Conservation (phyloP, 805 yeast species). For the Yarrowia hollandica region DNA sequence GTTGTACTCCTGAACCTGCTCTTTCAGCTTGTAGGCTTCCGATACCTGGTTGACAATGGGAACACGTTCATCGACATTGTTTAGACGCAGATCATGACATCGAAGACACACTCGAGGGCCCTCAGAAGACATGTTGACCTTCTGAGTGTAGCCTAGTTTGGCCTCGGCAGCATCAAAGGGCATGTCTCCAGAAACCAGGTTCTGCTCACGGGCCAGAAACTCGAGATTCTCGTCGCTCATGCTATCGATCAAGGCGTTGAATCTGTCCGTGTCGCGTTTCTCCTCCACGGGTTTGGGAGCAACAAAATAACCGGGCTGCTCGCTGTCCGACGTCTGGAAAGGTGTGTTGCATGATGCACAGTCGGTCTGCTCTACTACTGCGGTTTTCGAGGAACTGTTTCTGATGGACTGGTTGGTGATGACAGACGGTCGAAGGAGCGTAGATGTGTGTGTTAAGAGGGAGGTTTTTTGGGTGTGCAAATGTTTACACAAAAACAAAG, state of each 20-base stretch:
- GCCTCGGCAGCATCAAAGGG: neutral
- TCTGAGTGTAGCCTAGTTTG: neutral
- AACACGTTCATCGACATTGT: slow-evolving; percentile 4
- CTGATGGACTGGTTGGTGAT: too few species aligned
- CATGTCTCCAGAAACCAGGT: neutral
- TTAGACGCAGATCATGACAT: slow-evolving; percentile 3
- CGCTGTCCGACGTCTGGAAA: neutral
- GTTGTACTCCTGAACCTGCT: neutral
- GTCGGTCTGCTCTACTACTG: neutral
- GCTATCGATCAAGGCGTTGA: neutral
- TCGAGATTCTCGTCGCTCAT: slow-evolving; percentile 19
- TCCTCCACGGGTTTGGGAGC: neutral
- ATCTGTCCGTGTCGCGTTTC: neutral
- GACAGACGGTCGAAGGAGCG: too few species aligned
- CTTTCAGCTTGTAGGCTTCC: neutral
- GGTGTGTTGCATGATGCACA: slow-evolving; percentile 14
- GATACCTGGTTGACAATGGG: neutral
- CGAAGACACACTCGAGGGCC: neutral
- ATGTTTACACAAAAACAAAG: neutral
- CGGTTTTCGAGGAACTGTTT: too few species aligned
- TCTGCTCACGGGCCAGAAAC: slow-evolving; percentile 19
- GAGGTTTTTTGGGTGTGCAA: neutral
- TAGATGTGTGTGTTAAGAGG: neutral
- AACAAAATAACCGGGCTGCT: neutral
- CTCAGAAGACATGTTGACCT: neutral